Base-by-base conservation (phyloP, 106 monocot species). In the Alisma plantagoaquatica region DNA sequence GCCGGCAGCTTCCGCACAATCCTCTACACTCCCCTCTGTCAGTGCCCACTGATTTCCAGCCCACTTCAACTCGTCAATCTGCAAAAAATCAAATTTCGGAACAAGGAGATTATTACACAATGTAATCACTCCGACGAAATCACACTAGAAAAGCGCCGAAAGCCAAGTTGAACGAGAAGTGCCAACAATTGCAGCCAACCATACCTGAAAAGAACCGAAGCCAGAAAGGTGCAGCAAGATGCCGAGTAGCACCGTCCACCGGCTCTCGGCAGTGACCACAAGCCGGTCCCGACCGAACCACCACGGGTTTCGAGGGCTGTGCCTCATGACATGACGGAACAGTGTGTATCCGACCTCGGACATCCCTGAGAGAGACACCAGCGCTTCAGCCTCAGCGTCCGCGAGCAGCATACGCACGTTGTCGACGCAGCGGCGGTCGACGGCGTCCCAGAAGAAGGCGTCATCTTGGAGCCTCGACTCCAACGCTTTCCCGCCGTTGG, bases 231-330 rank as follows among this genome's bases (percentile, higher is more conserved):
- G 75, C 11, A 75, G 16, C 53, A 49, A 75, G 18, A 69, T 64
- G 27, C 69, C 68, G 57, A 64, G 75, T 8, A 64, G 53, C 52
- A 69, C 57, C 46, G 46, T 62, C 1, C 68, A 67, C 29, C 63
- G 67, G 1, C 74, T 68, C n/a, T n/a, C n/a, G 19, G 74, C 67
- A 33, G 67, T 74, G 6, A 68, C 51, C 31, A 75, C 75, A 20
- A 69, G 64, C 43, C 75, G 50, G 26, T 63, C 74, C 43, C 63
- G 61, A 41, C 68, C 63, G 51, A 75, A 50, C 68, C 75, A 75
- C 35, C 31, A 41, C 14, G 57, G 74, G 41, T 74, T 74, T 63
- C 43, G 29, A 18, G 75, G 51, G 35, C 59, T 75, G 46, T 64
- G 70, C 23, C 53, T 29, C 70, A 76, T 54, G 30, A 61, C 70